These are phyloP conservation scores for Cystobasidium ongulense DNA, from an alignment of 768 basidiomycete genomes.

Conservation along the genomic window DNA sequence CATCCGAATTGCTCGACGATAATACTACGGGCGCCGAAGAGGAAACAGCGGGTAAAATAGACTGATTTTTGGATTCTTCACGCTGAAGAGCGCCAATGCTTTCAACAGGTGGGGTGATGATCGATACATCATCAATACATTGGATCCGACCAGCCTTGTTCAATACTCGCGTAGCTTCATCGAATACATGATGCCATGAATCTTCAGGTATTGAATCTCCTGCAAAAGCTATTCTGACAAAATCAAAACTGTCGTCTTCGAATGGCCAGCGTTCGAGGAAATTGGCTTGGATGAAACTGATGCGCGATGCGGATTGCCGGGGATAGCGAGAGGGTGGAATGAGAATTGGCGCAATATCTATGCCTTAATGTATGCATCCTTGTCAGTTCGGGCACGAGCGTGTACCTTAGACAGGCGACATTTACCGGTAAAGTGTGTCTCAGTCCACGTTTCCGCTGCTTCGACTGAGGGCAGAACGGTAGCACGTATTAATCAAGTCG, in stretches of 20 bases:
- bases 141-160: neutral
- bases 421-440: neutral
- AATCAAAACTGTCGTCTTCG: conserved; percentile 12
- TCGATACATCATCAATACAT: neutral
- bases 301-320: neutral
- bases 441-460: neutral
- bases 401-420: neutral
- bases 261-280: conserved; percentile 26
- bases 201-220: conserved; percentile 10
- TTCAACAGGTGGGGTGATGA: neutral
- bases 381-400: neutral
- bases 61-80: too few species aligned
- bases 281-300: conserved; percentile 3
- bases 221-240: conserved; percentile 3
- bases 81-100: neutral
- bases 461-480: neutral
- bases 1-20: too few species aligned
- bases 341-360: conserved; percentile 25
- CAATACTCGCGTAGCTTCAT: conserved; percentile 5
- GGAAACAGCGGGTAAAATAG: too few species aligned
- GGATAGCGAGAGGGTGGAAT: neutral
- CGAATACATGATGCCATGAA: conserved; percentile 4
- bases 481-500: neutral
- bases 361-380: neutral
- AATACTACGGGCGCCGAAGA: too few species aligned